These are phyloP conservation scores for Periconia digitata DNA, from an alignment of 2,329 filamentous ascomycete species.

Conservation along the genomic window DNA sequence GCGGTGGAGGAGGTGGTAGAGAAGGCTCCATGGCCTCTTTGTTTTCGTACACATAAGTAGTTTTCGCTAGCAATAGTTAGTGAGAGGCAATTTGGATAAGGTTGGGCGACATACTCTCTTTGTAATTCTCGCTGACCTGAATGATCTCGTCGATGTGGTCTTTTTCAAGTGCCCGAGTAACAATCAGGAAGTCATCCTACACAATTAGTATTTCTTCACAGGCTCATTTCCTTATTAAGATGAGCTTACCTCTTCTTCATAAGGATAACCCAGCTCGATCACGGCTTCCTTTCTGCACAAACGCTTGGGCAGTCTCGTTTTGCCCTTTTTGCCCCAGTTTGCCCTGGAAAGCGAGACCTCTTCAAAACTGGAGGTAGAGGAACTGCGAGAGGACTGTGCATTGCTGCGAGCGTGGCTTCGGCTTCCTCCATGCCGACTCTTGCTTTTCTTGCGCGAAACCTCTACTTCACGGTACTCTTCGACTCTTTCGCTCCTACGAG, in stretches of 20 bases:
- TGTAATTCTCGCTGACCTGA: constrained; percentile 75
- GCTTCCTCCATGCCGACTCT: constrained; percentile 19
- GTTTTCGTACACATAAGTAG: constrained; percentile 38
- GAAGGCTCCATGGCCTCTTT: constrained; percentile 14
- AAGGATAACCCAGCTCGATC: constrained; percentile 83
- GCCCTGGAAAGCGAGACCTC: constrained; percentile 38
- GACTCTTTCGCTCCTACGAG: constrained; percentile 2
- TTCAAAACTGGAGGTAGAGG: constrained; percentile 46
- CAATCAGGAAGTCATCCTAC: constrained; percentile 77
- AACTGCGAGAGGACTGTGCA: constrained; percentile 33
- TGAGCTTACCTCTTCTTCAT: constrained; percentile 73
- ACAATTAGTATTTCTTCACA: constrained; percentile 28
- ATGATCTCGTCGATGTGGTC: constrained; percentile 91
- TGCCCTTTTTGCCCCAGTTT: constrained; percentile 65
- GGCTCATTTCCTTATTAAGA: background rate
- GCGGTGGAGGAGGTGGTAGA: constrained; percentile 15
- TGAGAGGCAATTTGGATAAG: background rate
- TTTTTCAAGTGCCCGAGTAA: constrained; percentile 82
- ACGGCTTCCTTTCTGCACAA: constrained; percentile 80
- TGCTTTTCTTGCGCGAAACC: constrained; percentile 50
- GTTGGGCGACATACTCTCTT: constrained; percentile 39
- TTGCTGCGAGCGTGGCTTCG: constrained; percentile 27
- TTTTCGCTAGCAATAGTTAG: constrained; percentile 28
- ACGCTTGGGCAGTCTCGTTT: constrained; percentile 81
- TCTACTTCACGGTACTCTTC: constrained; percentile 55